phyloP scores from a whole-genome alignment of 1,139 yeast genomes.

The Kodamaea ohmeri region DNA sequence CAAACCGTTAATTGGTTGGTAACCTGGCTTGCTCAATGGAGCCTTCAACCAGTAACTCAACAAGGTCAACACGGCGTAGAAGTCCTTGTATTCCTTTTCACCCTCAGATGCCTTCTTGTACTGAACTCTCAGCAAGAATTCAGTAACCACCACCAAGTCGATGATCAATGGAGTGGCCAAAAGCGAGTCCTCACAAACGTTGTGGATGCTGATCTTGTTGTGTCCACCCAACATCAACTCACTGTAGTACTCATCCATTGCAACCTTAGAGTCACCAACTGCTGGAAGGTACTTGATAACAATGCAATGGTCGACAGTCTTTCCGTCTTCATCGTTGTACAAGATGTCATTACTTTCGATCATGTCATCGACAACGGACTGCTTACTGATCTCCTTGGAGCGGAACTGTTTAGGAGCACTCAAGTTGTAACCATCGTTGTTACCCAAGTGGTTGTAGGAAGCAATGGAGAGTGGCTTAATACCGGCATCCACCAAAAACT shows the following conservation, averaged over 20 bases:
- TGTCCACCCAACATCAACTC: slow-evolving; percentile 98
- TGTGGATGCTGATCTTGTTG: slow-evolving; percentile 88
- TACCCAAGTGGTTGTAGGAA: slow-evolving; percentile 93
- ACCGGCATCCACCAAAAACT: slow-evolving; percentile 95
- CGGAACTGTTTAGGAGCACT: slow-evolving; percentile 91
- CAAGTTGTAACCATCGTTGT: slow-evolving; percentile 92
- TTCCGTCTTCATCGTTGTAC: slow-evolving; percentile 78
- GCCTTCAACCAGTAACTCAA: slow-evolving; percentile 97
- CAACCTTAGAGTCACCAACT: slow-evolving; percentile 95
- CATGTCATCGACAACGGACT: slow-evolving; percentile 92
- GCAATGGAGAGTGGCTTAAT: slow-evolving; percentile 93
- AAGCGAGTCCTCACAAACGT: slow-evolving; percentile 93
- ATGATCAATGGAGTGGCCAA: slow-evolving; percentile 93
- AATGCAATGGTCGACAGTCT: slow-evolving; percentile 86
- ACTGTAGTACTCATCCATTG: slow-evolving; percentile 97
- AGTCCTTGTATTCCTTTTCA: slow-evolving; percentile 52
- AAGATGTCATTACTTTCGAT: slow-evolving; percentile 84
- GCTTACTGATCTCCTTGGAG: slow-evolving; percentile 91
- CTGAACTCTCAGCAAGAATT: slow-evolving; percentile 81
- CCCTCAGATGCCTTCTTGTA: slow-evolving; percentile 55
- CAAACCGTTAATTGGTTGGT: slow-evolving; percentile 86
- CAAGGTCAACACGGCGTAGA: slow-evolving; percentile 85
- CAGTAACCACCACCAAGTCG: slow-evolving; percentile 86
- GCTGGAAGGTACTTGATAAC: slow-evolving; percentile 93
- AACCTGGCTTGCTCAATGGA: slow-evolving; percentile 89